These are phyloP conservation scores for Citrullus colocynthis DNA, from an alignment of 306 rosid genomes.

Conservation along the genomic window DNA sequence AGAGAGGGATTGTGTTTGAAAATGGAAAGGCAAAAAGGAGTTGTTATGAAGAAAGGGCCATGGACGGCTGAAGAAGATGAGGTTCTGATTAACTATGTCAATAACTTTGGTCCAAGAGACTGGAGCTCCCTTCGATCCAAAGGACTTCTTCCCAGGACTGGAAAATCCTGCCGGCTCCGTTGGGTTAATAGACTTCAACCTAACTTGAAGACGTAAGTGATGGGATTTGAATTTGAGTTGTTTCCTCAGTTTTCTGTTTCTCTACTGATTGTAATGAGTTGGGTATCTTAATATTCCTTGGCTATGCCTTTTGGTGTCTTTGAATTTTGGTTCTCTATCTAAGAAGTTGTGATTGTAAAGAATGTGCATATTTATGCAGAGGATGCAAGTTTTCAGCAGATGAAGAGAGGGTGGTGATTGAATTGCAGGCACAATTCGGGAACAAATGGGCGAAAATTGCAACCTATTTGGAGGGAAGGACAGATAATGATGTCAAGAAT, in stretches of 20 bases:
- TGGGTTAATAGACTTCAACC: slow-evolving; percentile 58
- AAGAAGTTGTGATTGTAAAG: neutral
- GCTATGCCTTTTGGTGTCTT: neutral
- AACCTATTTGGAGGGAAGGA: slow-evolving; percentile 39
- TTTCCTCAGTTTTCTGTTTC: neutral
- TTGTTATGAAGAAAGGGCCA: slow-evolving; percentile 37
- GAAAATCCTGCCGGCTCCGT: slow-evolving; percentile 51
- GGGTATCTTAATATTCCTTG: neutral
- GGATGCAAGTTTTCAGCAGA: slow-evolving; percentile 54
- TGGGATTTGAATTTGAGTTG: neutral
- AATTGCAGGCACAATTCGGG: slow-evolving; percentile 45
- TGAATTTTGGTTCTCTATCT: neutral
- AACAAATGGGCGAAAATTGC: slow-evolving; percentile 69
- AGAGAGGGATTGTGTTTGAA: neutral
- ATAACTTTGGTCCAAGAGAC: slow-evolving; percentile 36
- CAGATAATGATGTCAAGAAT: slow-evolving; percentile 57
- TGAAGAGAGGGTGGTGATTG: slow-evolving; percentile 49
- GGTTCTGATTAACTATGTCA: slow-evolving; percentile 28
- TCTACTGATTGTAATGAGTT: neutral
- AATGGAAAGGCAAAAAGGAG: slow-evolving; percentile 28
- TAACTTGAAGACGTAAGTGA: slow-evolving; percentile 37
- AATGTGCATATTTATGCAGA: slow-evolving; percentile 11
- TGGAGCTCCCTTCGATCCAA: slow-evolving; percentile 79
- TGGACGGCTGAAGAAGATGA: slow-evolving; percentile 65
- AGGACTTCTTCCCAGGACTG: slow-evolving; percentile 36